Evolutionary conservation across 1,139 yeast genomes (phyloP), one percentile per base, ranked within the genome.

Genomic region (Meyerozyma athensensis): DNA sequence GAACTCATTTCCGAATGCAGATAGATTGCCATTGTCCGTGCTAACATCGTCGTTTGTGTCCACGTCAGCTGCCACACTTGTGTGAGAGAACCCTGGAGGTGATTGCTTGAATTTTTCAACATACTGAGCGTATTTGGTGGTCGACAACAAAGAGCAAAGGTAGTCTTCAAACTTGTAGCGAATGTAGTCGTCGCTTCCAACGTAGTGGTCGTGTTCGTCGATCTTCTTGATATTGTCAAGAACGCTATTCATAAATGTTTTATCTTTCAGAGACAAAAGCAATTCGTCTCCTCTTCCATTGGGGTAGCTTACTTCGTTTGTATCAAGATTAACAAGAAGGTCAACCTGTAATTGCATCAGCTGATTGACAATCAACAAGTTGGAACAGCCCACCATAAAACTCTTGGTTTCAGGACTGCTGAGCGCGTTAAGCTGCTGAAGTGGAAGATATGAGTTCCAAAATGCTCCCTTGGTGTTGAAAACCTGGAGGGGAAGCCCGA

Each of bases 151-250:
- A 12, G 95, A 86, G 45, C 84, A 73, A 26, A 90, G 61, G 54
- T 92, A 92, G 51, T 89, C 97, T 54, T 92, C 98, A 60, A 90
- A 90, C 49, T 81, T 87, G 59, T 81, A 75, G 39, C 98, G 68
- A 26, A 92, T 82, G 50, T 82, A 86, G 58, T 92, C 98, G 50
- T 92, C 97, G 49, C 89, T 86, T 1, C 97, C 97, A 10, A 63
- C 44, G 42, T 53, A 71, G 18, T 52, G 53, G 21, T 59, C 62
- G 12, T 57, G 60, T 23, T 52, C 48, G 19, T 47, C 39, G 7
- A 38, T 38, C 14, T 44, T 47, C 8, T 36, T 35, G 26, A 55
- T 48, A 10, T 49, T 51, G 28, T 50, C 43, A n/a, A 60, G 49
- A 39, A 70, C 49, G 20, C 52, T 53, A 34, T 77, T 77, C 39